phyloP scores from a whole-genome alignment of 163 green algal species.

The Trebouxia gelatinosa region DNA sequence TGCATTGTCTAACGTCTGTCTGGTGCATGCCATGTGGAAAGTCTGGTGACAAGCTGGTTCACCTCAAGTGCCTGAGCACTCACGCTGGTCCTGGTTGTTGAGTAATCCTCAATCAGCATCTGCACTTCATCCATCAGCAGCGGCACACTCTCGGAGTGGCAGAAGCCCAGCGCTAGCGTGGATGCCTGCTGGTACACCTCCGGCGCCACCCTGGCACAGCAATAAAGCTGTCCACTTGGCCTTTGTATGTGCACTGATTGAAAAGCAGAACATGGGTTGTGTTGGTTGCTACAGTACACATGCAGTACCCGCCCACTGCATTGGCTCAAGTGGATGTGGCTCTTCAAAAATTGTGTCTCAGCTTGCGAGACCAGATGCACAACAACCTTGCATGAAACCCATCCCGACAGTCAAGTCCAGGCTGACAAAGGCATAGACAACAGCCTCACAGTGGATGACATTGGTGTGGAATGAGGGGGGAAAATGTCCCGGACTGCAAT shows the following conservation, averaged over 20 bases:
- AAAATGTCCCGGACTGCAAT: no score
- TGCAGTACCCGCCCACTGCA: not conserved
- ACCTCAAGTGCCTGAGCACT: constrained; percentile 20
- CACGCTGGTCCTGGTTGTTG: constrained; percentile 29
- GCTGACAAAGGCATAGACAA: not conserved
- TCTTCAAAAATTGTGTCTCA: not conserved
- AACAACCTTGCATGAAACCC: not conserved
- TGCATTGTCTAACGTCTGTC: no score
- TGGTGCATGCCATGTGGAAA: no score
- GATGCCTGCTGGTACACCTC: constrained; percentile 44
- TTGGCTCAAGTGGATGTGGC: not conserved
- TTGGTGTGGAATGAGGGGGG: no score
- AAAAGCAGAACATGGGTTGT: no score
- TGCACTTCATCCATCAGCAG: constrained; percentile 46
- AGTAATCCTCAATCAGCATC: constrained; percentile 48
- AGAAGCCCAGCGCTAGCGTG: constrained; percentile 52
- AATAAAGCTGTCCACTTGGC: not conserved
- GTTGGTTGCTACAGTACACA: no score
- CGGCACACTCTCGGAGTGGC: constrained; percentile 37
- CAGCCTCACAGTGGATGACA: not conserved
- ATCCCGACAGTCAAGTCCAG: not conserved
- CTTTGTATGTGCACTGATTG: not conserved
- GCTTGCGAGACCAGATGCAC: not conserved
- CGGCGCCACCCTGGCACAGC: constrained; percentile 27
- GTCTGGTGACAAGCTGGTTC: no score